phyloP scores from a whole-genome alignment of 768 basidiomycete species.

The Suillus fuscotomentosus region DNA sequence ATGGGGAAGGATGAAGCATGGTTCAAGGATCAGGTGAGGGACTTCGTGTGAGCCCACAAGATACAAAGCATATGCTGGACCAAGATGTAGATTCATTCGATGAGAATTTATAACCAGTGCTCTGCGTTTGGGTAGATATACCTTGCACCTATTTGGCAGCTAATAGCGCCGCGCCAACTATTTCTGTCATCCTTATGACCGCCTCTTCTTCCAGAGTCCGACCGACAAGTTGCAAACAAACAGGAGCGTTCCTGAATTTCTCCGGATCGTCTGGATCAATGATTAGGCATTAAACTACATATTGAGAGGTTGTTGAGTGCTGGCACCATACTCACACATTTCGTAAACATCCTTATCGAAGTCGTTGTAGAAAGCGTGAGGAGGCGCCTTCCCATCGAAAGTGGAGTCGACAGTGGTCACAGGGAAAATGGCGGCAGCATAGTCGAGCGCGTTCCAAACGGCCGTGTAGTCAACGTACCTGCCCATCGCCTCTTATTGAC shows the following conservation, averaged over 20 bases:
- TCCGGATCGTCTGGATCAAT: constrained; percentile 51
- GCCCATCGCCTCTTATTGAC: neutral
- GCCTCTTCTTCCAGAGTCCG: constrained; percentile 76
- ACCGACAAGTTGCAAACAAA: constrained; percentile 65
- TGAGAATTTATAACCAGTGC: neutral
- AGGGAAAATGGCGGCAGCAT: constrained; percentile 58
- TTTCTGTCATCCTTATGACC: constrained; percentile 64
- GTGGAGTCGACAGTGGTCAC: constrained; percentile 57
- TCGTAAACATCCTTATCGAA: constrained; percentile 50
- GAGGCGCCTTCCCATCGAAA: constrained; percentile 46
- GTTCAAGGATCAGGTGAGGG: neutral
- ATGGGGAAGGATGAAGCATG: neutral
- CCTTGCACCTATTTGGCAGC: neutral
- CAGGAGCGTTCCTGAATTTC: constrained; percentile 54
- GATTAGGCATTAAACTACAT: constrained; percentile 1
- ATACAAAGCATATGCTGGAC: neutral
- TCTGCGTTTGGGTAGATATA: neutral
- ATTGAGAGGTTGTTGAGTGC: neutral
- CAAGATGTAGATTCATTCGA: neutral
- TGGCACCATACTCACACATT: constrained; percentile 43
- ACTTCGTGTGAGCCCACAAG: neutral
- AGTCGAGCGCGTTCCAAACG: constrained; percentile 68
- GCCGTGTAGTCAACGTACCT: constrained; percentile 56
- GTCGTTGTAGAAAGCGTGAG: constrained; percentile 46
- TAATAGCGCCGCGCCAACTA: constrained; percentile 56